A percentile compares a stretch with the other conserved stretches of the same genome.
Evolutionary conservation across 805 yeast species (phyloP).

Genomic region (Candida maesae): DNA sequence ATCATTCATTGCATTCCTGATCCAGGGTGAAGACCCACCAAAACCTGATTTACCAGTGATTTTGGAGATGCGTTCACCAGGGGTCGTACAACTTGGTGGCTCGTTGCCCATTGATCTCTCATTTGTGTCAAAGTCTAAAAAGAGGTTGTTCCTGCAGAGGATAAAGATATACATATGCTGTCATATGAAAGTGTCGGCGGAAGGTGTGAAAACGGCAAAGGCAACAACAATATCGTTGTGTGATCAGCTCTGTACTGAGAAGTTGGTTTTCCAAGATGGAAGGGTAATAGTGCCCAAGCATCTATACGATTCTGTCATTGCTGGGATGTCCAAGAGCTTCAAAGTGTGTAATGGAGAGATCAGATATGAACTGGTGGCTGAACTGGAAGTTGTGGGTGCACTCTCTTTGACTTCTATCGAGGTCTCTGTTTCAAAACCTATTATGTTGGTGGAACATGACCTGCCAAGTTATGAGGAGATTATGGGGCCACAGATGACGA

Average conservation of each 20-base stretch:
- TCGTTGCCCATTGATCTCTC: slow-evolving; percentile 12
- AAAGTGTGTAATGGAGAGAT: slow-evolving; percentile 10
- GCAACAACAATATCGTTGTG: slow-evolving; percentile 4
- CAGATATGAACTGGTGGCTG: slow-evolving; percentile 6
- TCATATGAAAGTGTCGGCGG: background rate
- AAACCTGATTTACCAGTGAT: slow-evolving; percentile 3
- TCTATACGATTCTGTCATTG: slow-evolving; percentile 8
- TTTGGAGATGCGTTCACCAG: slow-evolving; percentile 8
- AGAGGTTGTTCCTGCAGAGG: slow-evolving; percentile 3
- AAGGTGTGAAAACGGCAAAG: no score
- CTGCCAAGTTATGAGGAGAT: slow-evolving; percentile 13
- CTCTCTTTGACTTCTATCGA: background rate
- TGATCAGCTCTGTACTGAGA: slow-evolving; percentile 11
- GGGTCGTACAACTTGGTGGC: slow-evolving; percentile 8
- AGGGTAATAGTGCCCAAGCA: slow-evolving; percentile 5
- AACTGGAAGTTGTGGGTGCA: slow-evolving; percentile 5
- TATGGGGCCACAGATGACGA: slow-evolving; percentile 10
- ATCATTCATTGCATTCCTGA: slow-evolving; percentile 6
- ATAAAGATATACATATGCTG: slow-evolving; percentile 2
- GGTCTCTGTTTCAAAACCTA: slow-evolving; percentile 1
- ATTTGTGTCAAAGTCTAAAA: slow-evolving; percentile 1
- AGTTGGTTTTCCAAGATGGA: slow-evolving; percentile 1
- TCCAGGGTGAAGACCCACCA: slow-evolving; percentile 9
- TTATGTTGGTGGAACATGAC: slow-evolving; percentile 11
- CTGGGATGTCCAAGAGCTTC: slow-evolving; percentile 9